Evolutionary conservation across 2,329 filamentous ascomycete genomes (phyloP), one percentile per base, ranked within the genome.

Genomic region (Coleophoma crateriformis): DNA sequence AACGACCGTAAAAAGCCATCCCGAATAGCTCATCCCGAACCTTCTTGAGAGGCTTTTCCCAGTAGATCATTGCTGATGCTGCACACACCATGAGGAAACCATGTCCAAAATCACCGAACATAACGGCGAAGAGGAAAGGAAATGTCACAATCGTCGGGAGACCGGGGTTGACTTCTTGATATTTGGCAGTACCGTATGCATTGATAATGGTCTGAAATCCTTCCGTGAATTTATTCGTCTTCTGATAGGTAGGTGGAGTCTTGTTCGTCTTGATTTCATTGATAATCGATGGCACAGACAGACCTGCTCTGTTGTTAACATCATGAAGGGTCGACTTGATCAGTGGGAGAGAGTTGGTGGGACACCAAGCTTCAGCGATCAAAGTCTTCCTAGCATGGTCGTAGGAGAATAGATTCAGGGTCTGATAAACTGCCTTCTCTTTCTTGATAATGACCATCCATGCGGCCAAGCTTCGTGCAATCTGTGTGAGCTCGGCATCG

Each of bases 201-300:
- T 99, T 92, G 68, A 99, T 95, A 67, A 99, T 99, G 51, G 92
- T 97, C 71, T 99, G 94, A 76, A 99, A 99, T 20, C 87, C 94
- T 63, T 96, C 86, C 3, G 95, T 99, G 66, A 97, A 97, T 70
- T 92, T 96, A 78, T 99, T 99, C 33, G 91, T 96, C 75, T 95
- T 95, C 69, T 96, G 83, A 68, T 95, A 97, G 1, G 94, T 99
- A 1, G 94, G 94, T 22, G 95, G 94, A 6, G 89, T 97, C 78
- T 96, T 97, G 73, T 91, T 96, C 40, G 92, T 97, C 61, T 84
- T 85, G 66, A 99, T 94, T 73, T 96, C 90, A 68, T 97, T 97
- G 75, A 99, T 92, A 62, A 99, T 97, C 47, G 92, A 97, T 7
- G 95, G 92, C 27, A 97, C 90, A n/a, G 92, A 95, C 49, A 97